These are phyloP conservation scores for Pulveroboletus sp. DNA, from an alignment of 768 basidiomycete species.

Conservation along the genomic window DNA sequence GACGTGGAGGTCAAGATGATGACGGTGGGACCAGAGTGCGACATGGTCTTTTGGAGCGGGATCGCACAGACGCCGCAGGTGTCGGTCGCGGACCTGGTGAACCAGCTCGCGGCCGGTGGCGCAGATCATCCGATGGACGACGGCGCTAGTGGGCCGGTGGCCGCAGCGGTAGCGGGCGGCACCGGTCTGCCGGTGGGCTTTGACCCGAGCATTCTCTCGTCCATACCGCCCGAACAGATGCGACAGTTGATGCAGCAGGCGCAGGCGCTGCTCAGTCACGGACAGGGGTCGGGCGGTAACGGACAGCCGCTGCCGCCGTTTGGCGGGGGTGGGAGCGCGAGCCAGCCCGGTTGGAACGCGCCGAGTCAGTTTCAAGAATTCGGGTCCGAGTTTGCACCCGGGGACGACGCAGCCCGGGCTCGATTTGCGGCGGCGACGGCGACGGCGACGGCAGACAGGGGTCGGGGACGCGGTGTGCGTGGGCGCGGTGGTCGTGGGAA, in stretches of 20 bases:
- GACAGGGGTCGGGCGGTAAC: slow-evolving; percentile 26
- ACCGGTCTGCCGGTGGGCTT: slow-evolving; percentile 36
- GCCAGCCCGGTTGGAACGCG: slow-evolving; percentile 37
- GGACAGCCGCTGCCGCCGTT: slow-evolving; percentile 32
- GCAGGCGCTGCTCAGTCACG: slow-evolving; percentile 30
- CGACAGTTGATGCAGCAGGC: slow-evolving; percentile 55
- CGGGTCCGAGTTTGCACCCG: slow-evolving; percentile 45
- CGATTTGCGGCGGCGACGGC: slow-evolving; percentile 45
- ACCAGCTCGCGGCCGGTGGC: slow-evolving; percentile 51
- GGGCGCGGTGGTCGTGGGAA: slow-evolving; percentile 56
- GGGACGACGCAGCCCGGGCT: slow-evolving; percentile 43
- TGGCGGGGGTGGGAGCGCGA: slow-evolving; percentile 35
- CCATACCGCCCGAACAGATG: slow-evolving; percentile 55
- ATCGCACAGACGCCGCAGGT: slow-evolving; percentile 26
- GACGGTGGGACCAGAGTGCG: slow-evolving; percentile 66
- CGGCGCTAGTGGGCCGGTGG: too few relatives aligned
- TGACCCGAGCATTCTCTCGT: slow-evolving; percentile 40
- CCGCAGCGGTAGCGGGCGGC: too few relatives aligned
- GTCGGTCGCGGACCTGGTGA: slow-evolving; percentile 68
- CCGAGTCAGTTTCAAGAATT: slow-evolving; percentile 42
- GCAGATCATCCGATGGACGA: slow-evolving; percentile 39
- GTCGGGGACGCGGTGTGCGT: slow-evolving; percentile 52
- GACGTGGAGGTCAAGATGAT: slow-evolving; percentile 61
- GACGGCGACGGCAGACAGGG: slow-evolving; percentile 39
- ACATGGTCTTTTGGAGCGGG: slow-evolving; percentile 61